A percentile compares a stretch with the other conserved stretches of the same genome.
Conservation (phyloP, 2,329 filamentous ascomycete species). For the Fusarium nanum region DNA sequence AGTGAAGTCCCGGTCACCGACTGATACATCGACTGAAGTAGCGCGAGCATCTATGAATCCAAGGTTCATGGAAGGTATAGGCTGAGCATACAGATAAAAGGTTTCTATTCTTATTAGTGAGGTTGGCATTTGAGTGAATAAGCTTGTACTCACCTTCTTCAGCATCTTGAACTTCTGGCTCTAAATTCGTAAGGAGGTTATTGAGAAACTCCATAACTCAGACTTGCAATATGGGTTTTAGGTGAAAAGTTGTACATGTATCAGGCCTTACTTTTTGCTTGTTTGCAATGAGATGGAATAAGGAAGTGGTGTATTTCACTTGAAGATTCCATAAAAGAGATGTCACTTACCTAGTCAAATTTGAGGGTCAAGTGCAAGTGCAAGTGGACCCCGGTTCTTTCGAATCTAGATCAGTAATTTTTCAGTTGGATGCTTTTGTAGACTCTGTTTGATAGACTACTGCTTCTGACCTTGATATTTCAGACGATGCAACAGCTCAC, state of each 20-base stretch:
- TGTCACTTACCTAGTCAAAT: not conserved
- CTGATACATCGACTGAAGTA: slow-evolving; percentile 70
- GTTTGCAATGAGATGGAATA: not conserved
- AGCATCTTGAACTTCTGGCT: slow-evolving; percentile 59
- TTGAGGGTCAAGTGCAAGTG: not conserved
- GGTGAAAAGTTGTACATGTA: not conserved
- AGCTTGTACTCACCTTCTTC: slow-evolving; percentile 57
- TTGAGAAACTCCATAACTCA: slow-evolving; percentile 32
- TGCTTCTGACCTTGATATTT: not conserved
- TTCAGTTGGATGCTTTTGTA: not conserved
- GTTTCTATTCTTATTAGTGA: slow-evolving; percentile 71
- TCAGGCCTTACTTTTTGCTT: not conserved
- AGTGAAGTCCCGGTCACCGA: slow-evolving; percentile 76
- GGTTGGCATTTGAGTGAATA: not conserved
- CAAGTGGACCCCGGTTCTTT: not conserved
- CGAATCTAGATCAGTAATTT: not conserved
- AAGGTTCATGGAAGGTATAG: slow-evolving; percentile 79
- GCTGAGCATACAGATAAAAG: slow-evolving; percentile 84
- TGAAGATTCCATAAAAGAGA: not conserved
- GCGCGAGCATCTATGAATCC: slow-evolving; percentile 85
- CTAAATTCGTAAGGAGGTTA: slow-evolving; percentile 51
- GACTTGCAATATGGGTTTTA: not conserved
- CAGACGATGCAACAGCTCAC: not conserved
- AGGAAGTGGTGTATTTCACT: not conserved
- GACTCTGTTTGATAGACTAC: not conserved